These are phyloP conservation scores for Neolentinus lepideus DNA, from an alignment of 1,284 basidiomycete species.

Conservation along the genomic window DNA sequence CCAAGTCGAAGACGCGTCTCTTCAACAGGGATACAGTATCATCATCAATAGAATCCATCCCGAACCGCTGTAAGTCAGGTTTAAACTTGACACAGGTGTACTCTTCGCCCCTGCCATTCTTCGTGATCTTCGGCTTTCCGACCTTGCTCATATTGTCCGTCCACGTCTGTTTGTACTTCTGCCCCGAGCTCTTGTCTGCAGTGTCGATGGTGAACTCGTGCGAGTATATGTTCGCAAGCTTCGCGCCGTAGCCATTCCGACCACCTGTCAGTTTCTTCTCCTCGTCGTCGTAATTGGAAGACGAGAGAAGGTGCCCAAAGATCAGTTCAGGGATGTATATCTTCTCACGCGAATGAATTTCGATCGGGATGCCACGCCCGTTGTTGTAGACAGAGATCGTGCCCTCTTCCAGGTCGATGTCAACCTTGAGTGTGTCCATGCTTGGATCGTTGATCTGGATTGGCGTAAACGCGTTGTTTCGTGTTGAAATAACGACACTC, in stretches of 20 bases:
- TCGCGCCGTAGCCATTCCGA: constrained; percentile 97
- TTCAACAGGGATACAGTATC: constrained; percentile 88
- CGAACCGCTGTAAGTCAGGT: constrained; percentile 89
- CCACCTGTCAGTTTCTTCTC: constrained; percentile 99
- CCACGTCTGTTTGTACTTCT: constrained; percentile 97
- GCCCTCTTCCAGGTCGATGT: constrained; percentile 79
- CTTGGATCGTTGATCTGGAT: constrained; percentile 78
- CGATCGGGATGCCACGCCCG: constrained; percentile 94
- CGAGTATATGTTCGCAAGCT: constrained; percentile 98
- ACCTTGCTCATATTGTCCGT: constrained; percentile 90
- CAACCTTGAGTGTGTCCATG: constrained; percentile 89
- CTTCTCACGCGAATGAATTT: constrained; percentile 90
- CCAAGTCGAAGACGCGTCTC: constrained; percentile 97
- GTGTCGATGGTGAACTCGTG: constrained; percentile 97
- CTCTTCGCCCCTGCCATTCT: constrained; percentile 82
- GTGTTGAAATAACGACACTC: constrained; percentile 7
- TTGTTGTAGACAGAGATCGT: constrained; percentile 95
- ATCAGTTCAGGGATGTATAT: constrained; percentile 98
- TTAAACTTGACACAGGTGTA: constrained; percentile 95
- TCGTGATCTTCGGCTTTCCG: constrained; percentile 88
- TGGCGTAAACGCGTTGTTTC: background rate
- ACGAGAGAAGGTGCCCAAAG: constrained; percentile 93
- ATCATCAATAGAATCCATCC: constrained; percentile 89
- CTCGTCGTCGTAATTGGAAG: constrained; percentile 98
- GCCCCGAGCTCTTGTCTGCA: constrained; percentile 79